These are phyloP conservation scores for Colletotrichum magnum DNA, from an alignment of 2,329 filamentous ascomycete genomes.

Conservation along the genomic window DNA sequence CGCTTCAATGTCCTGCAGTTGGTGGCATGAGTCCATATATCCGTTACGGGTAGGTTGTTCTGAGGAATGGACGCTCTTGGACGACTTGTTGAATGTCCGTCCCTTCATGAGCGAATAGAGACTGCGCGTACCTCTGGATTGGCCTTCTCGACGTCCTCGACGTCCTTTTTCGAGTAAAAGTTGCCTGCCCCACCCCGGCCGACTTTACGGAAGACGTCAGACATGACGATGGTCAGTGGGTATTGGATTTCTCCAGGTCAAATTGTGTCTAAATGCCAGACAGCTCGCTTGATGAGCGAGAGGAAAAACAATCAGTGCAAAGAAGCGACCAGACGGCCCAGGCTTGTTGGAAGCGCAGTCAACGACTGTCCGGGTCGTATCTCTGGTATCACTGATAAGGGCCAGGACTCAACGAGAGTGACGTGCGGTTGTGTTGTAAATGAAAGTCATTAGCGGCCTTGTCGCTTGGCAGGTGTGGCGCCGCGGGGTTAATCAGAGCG, in stretches of 20 bases:
- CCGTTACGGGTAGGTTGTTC: no score
- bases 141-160: slow-evolving; percentile 59
- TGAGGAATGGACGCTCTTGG: no score
- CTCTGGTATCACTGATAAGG: slow-evolving; percentile 18
- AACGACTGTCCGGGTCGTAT: background rate
- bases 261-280: background rate
- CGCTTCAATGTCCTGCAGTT: slow-evolving; percentile 50
- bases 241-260: background rate
- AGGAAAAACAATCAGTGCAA: background rate
- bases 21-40: slow-evolving; percentile 4
- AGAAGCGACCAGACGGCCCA: background rate
- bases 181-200: slow-evolving; percentile 77
- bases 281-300: background rate
- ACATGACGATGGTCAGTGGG: slow-evolving; percentile 34
- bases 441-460: slow-evolving; percentile 25
- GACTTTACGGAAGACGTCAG: slow-evolving; percentile 64
- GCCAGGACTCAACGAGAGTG: slow-evolving; percentile 5
- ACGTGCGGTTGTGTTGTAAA: slow-evolving; percentile 32
- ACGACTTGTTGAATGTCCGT: no score
- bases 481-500: slow-evolving; percentile 36
- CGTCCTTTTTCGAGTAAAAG: slow-evolving; percentile 67
- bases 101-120: no score
- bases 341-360: background rate
- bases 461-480: slow-evolving; percentile 32
- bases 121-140: slow-evolving; percentile 36